Evolutionary conservation across 2,329 filamentous ascomycete genomes (phyloP), one percentile per base, ranked within the genome.

Genomic region (Colletotrichum cordylinicola): DNA sequence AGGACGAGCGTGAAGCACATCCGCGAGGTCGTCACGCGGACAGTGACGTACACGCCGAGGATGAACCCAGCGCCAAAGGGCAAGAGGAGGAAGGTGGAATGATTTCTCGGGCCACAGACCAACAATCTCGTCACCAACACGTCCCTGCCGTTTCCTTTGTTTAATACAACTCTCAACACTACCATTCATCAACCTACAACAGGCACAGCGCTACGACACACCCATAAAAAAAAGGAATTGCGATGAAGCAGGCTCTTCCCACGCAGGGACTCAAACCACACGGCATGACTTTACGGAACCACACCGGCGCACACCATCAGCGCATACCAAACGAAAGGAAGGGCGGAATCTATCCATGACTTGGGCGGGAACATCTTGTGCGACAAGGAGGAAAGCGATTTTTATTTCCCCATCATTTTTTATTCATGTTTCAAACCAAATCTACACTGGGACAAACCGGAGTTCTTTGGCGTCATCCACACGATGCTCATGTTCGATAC

Each of bases 51-150:
- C 85, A 98, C 95, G 83, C 94, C 92, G 77, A 90, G 93, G 78
- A 95, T 98, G 87, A 94, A 96, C 79, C 95, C 96, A 29, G 95
- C 96, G 48, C 96, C 96, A 9, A 96, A 96, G 84, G 96, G 96
- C 78, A 98, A 98, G 90, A 92, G 96, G 87, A 93, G 96, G 87
- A 98, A 95, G 88, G 84, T 89, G 65, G 88, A 90, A 78, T 88
- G 80, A 76, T 33, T 39, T 52, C 4, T 29, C 60, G 52, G 27
- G n/a, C 24, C 52, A 33, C 24, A 66, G 67, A 16, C 72, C 37
- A 75, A 62, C 61, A 27, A 56, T 21, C 58, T 24, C 16, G 48
- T 62, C 61, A 61, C 39, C 24, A 62, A 52, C 62, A 67, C 60
- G 31, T 43, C 62, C 70, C 65, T 71, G 72, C 48, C 43, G 37